Evolutionary conservation across 1,284 basidiomycete species (phyloP).

Genomic region (Cryptococcus sp.): DNA sequence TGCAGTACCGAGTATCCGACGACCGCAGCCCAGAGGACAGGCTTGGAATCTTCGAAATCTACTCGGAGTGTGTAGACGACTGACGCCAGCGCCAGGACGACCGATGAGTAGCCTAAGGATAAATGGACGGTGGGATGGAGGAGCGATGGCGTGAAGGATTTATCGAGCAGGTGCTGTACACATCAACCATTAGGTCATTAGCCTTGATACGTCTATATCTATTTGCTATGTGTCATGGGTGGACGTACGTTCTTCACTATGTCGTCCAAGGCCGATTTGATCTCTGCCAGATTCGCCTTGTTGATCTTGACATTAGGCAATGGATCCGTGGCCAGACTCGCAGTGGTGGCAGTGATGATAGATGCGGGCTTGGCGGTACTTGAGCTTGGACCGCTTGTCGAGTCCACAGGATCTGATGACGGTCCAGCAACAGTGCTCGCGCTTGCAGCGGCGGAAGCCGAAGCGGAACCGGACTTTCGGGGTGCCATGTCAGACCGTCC

Average conservation of each 20-base stretch:
- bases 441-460: too few species aligned
- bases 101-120: constrained; percentile 77
- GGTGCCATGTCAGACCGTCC: too few species aligned
- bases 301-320: constrained; percentile 70
- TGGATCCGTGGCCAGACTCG: constrained; percentile 40
- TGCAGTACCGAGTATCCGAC: constrained; percentile 53
- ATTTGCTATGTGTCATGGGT: not conserved
- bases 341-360: not conserved
- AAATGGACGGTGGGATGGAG: constrained; percentile 83
- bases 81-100: constrained; percentile 75
- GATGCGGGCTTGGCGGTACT: too few species aligned
- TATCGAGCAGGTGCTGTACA: constrained; percentile 72
- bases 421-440: too few species aligned
- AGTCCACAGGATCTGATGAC: too few species aligned
- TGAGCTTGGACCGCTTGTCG: too few species aligned
- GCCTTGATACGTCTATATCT: not conserved
- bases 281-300: constrained; percentile 73
- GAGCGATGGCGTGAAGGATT: constrained; percentile 79
- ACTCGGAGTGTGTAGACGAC: constrained; percentile 78
- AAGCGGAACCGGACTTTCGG: too few species aligned
- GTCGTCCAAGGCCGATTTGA: constrained; percentile 89
- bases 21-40: constrained; percentile 73
- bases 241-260: constrained; percentile 77
- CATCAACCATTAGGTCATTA: not conserved
- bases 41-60: constrained; percentile 83